Conservation (phyloP, 768 basidiomycete species). For the Serendipita vermifera region DNA sequence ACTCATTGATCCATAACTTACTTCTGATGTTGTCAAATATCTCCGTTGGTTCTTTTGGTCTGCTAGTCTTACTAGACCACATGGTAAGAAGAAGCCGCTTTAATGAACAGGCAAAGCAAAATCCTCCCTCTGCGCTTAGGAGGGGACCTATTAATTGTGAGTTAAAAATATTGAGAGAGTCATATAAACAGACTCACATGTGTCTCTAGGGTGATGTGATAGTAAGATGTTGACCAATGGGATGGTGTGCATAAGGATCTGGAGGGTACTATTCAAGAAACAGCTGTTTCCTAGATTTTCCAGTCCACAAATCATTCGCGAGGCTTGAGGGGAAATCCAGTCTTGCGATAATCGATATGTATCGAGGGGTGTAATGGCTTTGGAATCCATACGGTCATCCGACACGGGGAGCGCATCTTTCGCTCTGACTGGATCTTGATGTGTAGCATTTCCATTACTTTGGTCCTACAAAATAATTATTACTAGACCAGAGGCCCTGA, state of each 20-base stretch:
- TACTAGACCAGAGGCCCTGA: too few relatives aligned
- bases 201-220: slow-evolving; percentile 32
- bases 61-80: neutral
- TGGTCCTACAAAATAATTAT: slow-evolving; percentile 30
- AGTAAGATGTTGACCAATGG: slow-evolving; percentile 56
- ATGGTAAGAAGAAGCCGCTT: slow-evolving; percentile 33
- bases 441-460: slow-evolving; percentile 32
- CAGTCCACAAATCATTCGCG: slow-evolving; percentile 50
- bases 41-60: neutral
- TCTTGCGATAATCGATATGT: slow-evolving; percentile 41
- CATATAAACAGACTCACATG: slow-evolving; percentile 39
- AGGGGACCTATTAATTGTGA: slow-evolving; percentile 2
- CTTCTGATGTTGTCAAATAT: slow-evolving; percentile 8
- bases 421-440: slow-evolving; percentile 1
- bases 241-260: slow-evolving; percentile 86
- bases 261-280: slow-evolving; percentile 88
- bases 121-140: slow-evolving; percentile 23
- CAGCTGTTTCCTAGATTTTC: slow-evolving; percentile 88
- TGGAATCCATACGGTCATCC: neutral
- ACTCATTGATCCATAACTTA: neutral
- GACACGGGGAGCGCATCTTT: slow-evolving; percentile 1
- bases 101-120: slow-evolving; percentile 74
- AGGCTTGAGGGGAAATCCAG: slow-evolving; percentile 43
- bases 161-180: slow-evolving; percentile 10
- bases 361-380: slow-evolving; percentile 27